A percentile compares a stretch with the other conserved stretches of the same genome.
phyloP scores from a whole-genome alignment of 345 rosid genomes.

The Eucalyptus pauciflora region DNA sequence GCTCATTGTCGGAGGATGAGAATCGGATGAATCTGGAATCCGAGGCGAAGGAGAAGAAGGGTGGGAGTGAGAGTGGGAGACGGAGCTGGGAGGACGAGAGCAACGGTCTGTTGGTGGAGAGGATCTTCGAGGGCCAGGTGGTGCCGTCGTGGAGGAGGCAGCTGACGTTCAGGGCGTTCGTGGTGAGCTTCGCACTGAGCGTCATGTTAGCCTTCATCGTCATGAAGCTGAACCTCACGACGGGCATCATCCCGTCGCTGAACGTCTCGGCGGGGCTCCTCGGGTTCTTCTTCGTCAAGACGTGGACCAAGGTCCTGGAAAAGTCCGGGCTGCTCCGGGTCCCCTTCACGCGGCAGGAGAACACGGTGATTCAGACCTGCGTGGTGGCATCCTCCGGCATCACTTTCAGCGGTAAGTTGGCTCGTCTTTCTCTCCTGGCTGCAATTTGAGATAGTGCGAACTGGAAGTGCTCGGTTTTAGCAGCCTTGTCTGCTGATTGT shows the following conservation, averaged over 20 bases:
- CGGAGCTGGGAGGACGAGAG: not conserved
- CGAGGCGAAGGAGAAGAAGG: not conserved
- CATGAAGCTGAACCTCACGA: constrained; percentile 3
- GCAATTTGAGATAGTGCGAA: not conserved
- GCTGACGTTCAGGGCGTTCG: constrained; percentile 5
- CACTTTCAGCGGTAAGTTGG: not conserved
- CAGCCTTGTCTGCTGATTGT: not conserved
- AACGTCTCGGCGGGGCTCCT: constrained; percentile 9
- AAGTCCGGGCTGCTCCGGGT: not conserved
- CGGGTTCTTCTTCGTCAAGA: constrained; percentile 11
- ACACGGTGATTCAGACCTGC: constrained; percentile 14
- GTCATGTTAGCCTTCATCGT: constrained; percentile 4
- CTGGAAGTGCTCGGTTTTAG: not conserved
- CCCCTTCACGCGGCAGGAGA: constrained; percentile 13
- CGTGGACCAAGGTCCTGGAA: not conserved
- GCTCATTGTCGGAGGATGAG: not conserved
- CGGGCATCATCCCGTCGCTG: constrained; percentile 1
- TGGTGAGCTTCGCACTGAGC: not conserved
- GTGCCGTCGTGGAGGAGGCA: constrained; percentile 5
- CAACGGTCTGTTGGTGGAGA: not conserved
- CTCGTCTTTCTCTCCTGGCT: too few species aligned
- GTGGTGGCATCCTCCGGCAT: constrained; percentile 7
- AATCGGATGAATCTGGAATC: not conserved
- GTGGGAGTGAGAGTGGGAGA: not conserved
- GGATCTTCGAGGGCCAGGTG: not conserved